phyloP scores from a whole-genome alignment of 2,329 filamentous ascomycete genomes.

The Trichoderma citrinoviride region DNA sequence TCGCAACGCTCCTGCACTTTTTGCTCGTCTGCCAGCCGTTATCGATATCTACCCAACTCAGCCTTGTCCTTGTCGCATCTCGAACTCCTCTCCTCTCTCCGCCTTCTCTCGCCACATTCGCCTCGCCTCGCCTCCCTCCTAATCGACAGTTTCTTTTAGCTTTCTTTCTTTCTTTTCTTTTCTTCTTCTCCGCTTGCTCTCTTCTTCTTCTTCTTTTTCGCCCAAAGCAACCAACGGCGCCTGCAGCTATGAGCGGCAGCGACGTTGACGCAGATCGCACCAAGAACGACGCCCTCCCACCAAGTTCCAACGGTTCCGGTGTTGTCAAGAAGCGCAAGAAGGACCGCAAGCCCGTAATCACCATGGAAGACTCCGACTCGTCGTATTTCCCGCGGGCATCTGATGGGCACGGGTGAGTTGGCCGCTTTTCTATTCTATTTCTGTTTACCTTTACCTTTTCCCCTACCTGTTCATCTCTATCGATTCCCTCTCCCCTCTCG shows the following conservation, averaged over 20 bases:
- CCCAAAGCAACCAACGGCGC: not conserved
- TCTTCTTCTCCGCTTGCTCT: no score
- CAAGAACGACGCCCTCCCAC: slow-evolving; percentile 12
- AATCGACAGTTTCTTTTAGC: no score
- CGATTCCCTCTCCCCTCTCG: not conserved
- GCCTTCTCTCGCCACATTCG: not conserved
- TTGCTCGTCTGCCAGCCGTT: not conserved
- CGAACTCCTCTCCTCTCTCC: not conserved
- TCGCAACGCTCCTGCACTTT: not conserved
- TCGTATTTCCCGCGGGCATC: slow-evolving; percentile 9
- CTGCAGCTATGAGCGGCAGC: slow-evolving; percentile 30
- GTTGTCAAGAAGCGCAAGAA: slow-evolving; percentile 71
- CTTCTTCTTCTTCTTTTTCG: not conserved
- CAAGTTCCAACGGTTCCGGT: slow-evolving; percentile 32
- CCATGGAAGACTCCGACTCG: slow-evolving; percentile 50
- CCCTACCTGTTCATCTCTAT: not conserved
- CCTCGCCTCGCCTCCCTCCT: not conserved
- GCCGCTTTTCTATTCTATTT: not conserved
- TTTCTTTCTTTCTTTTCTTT: not conserved
- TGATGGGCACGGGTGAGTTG: not conserved
- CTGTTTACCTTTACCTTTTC: not conserved
- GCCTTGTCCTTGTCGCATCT: not conserved
- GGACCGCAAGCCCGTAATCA: slow-evolving; percentile 73
- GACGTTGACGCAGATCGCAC: slow-evolving; percentile 34
- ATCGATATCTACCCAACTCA: not conserved